Evolutionary conservation across 2,329 filamentous ascomycete genomes (phyloP), one percentile per base, ranked within the genome.

Genomic region (Aspergillus ruber): DNA sequence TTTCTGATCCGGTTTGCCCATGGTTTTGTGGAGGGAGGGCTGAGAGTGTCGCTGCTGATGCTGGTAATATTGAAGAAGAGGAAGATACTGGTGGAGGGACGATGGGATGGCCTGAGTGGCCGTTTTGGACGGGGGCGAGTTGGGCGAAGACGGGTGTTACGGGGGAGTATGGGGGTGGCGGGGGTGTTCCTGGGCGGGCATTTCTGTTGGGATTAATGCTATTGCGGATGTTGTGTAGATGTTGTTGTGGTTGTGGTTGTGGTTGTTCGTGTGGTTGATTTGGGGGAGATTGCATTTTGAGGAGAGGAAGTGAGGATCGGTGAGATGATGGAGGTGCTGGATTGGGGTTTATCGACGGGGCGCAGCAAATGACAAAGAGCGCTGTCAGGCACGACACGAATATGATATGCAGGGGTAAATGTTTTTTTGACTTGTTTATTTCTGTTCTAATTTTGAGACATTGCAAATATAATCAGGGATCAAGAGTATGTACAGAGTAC

Each of bases 121-220:
- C 42, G 38, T 49, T 47, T 9, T 44, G 51, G 46, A 64, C 54
- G 18, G 62, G 61, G 33, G 60, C 58, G 13, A 68, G 59, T 49
- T 68, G 65, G 23, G 68, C 62, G 45, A 72, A 58, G 23, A 71
- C 70, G 4, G 72, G 72, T 17, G 72, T 74, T 35, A 74, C 70
- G 9, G 72, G 72, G 17, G 72, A 74, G 59, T 74, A 74, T 21
- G 72, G 71, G 20, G 72, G 71, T 33, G 65, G 68, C 45, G 71
- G 68, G 42, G 70, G 69, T 36, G 69, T 72, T 35, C 64, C 62
- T 39, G 63, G 64, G 9, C 60, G 61, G 17, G 36, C 36, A 42
- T 63, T 51, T n/a, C 42, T 50, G 15, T 44, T 36, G 38, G 43
- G 27, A 42, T 48, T 53, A 42, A 40, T 33, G 45, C 21, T 20